Conservation (phyloP, 352 stramenopile genomes). For the Pythium dissotocum region DNA sequence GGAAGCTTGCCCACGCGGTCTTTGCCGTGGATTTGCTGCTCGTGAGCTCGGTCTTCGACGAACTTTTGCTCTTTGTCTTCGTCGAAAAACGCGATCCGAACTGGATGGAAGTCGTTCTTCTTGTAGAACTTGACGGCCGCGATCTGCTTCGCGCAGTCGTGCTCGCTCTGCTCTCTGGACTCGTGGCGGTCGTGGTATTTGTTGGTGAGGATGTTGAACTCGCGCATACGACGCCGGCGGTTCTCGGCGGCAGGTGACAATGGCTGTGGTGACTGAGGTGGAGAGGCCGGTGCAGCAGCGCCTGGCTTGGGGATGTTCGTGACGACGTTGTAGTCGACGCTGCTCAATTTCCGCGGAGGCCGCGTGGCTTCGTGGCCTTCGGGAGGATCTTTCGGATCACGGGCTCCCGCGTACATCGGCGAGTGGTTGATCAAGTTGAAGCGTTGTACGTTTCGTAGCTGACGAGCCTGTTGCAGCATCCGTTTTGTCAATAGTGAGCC, state of each 20-base stretch:
- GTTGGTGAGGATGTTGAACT: conserved; percentile 81
- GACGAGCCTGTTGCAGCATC: conserved; percentile 42
- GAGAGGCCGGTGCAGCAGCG: background rate
- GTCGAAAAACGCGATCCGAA: conserved; percentile 64
- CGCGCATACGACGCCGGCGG: conserved; percentile 32
- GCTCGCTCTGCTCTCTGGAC: conserved; percentile 36
- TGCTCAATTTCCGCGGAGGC: conserved; percentile 35
- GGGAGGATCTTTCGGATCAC: conserved; percentile 39
- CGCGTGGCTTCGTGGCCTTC: conserved; percentile 27
- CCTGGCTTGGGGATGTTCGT: conserved; percentile 38
- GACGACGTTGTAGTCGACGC: conserved; percentile 63
- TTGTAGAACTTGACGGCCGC: conserved; percentile 70
- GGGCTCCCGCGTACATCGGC: conserved; percentile 46
- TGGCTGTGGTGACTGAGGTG: background rate
- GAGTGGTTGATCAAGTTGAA: conserved; percentile 74
- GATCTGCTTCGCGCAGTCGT: conserved; percentile 39
- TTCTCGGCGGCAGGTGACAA: conserved; percentile 32
- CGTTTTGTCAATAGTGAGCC: background rate
- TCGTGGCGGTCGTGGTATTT: conserved; percentile 70
- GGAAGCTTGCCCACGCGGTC: conserved; percentile 53
- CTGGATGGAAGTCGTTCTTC: conserved; percentile 62
- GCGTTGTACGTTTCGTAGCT: conserved; percentile 58
- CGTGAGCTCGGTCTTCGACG: conserved; percentile 30
- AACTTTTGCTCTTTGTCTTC: conserved; percentile 57
- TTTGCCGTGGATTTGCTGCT: conserved; percentile 55